Base-by-base conservation (phyloP, 1,284 basidiomycete species). In the Heliocybe sulcata region DNA sequence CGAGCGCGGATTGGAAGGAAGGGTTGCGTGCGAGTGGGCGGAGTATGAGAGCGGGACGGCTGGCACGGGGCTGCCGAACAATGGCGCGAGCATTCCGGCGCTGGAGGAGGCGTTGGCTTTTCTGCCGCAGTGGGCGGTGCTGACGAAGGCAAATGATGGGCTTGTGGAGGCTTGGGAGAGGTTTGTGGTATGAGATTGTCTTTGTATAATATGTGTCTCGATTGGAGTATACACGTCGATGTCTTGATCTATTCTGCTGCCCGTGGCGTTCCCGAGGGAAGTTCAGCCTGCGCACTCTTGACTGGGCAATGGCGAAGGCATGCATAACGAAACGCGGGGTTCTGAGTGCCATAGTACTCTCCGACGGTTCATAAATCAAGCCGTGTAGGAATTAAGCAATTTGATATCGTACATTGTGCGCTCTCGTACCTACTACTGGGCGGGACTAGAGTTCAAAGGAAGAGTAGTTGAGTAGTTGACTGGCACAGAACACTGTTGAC, bases 91-190 rank as follows among this genome's bases (percentile, higher is more conserved):
- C 12, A 83, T 90, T n/a, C 87, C 87, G 0, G 86, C 86, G 16
- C 71, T 83, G 31, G 85, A 90, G 65, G 87, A 90, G 64, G 76
- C 81, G 35, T 65, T 85, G n/a, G 65, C 65, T 29, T 87, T 84
- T 65, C 65, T 89, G 57, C 88, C 87, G 6, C 69, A 77, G 55
- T 90, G 88, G 88, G 82, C 79, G 20, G 72, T 75, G 29, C 77
- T 79, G 35, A 76, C 79, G n/a, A 88, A 87, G 68, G 59, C 66
- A 57, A 67, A 70, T 3, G 77, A 80, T 60, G 86, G 81, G 3
- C 65, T 90, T 55, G 83, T 88, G 35, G 84, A 87, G 62, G 84
- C 75, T 2, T 73, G 68, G 59, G 72, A 42, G 38, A 42, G 19
- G 38, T 42, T 42, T 42, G 12, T 6, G 6, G 19, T 42, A n/a